Conservation (phyloP, 306 rosid genomes). For the Dryas octopetala region DNA sequence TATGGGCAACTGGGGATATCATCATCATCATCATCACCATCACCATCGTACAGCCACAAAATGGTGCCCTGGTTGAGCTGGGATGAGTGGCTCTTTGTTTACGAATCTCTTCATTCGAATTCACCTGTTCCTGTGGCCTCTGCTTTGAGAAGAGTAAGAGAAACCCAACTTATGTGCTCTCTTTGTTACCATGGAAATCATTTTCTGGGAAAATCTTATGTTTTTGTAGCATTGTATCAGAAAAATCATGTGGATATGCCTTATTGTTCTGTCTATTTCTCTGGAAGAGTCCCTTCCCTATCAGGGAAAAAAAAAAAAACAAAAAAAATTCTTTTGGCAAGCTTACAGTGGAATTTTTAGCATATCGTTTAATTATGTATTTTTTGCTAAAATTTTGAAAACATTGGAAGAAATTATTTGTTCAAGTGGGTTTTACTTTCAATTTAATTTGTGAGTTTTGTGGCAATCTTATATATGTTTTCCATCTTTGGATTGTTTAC, state of each 20-base stretch:
- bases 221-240: neutral
- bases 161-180: neutral
- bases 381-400: neutral
- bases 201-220: neutral
- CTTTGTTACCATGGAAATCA: neutral
- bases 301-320: too few relatives aligned
- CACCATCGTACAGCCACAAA: slow-evolving; percentile 38
- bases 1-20: neutral
- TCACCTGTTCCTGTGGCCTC: slow-evolving; percentile 55
- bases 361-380: neutral
- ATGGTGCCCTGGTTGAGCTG: slow-evolving; percentile 92
- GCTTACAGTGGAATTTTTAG: neutral
- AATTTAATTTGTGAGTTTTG: neutral
- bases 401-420: neutral
- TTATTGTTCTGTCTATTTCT: too few relatives aligned
- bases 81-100: slow-evolving; percentile 85
- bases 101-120: slow-evolving; percentile 59
- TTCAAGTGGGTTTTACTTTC: neutral
- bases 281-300: neutral
- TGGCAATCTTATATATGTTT: neutral
- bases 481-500: slow-evolving; percentile 14
- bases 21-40: neutral
- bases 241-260: neutral
- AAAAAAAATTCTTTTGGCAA: neutral
- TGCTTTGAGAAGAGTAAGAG: slow-evolving; percentile 63